Evolutionary conservation across 371 early-diverging fungal species (phyloP), one percentile per base, ranked within the genome.

Genomic region (Parasitella parasitica): DNA sequence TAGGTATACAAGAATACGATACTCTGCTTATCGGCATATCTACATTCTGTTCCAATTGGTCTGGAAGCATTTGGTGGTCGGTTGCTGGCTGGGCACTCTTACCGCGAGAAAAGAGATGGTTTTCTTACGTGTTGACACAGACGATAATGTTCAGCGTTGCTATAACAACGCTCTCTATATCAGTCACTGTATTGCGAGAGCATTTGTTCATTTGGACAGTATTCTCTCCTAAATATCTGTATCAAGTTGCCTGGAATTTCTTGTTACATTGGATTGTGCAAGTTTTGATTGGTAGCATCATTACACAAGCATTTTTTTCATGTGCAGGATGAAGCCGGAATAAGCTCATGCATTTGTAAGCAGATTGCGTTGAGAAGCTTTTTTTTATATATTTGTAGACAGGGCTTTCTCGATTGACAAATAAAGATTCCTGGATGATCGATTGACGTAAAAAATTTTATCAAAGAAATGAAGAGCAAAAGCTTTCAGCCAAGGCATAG

Each of bases 161-260:
- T 26, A 68, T 90, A 16, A 63, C 82, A 28, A 63, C 68, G 4
- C 76, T 91, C 0, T 89, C 89, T 12, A 67, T 90, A 0, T 82
- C 88, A 1, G 89, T 88, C 4, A 86, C 86, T 2, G 41, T 86
- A 5, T 73, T 89, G 39, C 80, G 91, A 18, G 81, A 88, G 34
- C 93, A 93, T 61, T 70, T 92, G 46, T 93, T 93, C 69, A 87
- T 93, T 39, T 93, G 93, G 93, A 89, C 92, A 0, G 93, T 93
- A 11, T 93, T 92, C 65, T 91, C 93, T 41, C 93, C 93, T 20
- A 89, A 90, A 58, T 89, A 89, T 50, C 75, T 93, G 49, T 93
- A 90, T 71, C 90, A 91, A 67, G 72, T 89, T 15, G 83, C 83
- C 12, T 92, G 91, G 91, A 81, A 77, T 1, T 65, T 74, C 9